A percentile compares a stretch with the other conserved stretches of the same genome.
Evolutionary conservation across 2,329 filamentous ascomycete genomes (phyloP).

Genomic region (Cordyceps cateniannulata): DNA sequence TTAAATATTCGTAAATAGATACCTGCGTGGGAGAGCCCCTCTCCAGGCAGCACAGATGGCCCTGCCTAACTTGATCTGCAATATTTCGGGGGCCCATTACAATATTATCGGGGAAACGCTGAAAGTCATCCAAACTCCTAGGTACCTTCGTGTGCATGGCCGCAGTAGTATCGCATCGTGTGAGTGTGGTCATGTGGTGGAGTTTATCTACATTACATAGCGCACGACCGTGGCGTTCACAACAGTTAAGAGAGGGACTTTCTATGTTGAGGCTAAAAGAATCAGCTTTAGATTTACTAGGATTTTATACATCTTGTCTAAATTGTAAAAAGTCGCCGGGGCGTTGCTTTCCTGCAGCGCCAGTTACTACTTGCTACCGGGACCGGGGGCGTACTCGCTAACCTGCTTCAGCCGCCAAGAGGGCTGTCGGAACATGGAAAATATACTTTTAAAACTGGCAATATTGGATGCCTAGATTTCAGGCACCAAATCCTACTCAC

Average conservation of each 20-base stretch:
- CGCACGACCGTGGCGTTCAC: background rate
- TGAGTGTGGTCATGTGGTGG: background rate
- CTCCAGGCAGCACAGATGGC: too few species aligned
- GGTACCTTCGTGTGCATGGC: background rate
- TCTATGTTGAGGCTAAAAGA: background rate
- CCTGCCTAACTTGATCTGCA: too few species aligned
- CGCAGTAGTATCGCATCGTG: background rate
- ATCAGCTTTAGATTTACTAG: too few species aligned
- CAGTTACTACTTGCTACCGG: background rate
- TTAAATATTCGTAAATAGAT: too few species aligned
- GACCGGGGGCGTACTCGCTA: background rate
- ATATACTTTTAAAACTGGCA: background rate
- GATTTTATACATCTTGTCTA: background rate
- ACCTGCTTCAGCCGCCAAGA: background rate
- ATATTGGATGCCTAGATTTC: background rate
- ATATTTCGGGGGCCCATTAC: background rate
- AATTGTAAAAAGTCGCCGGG: background rate
- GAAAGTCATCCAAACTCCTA: background rate
- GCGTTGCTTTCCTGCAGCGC: background rate
- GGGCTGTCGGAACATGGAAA: background rate
- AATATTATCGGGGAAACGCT: background rate
- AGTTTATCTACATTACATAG: conserved; percentile 3
- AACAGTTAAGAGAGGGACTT: too few species aligned
- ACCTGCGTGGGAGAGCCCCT: too few species aligned
- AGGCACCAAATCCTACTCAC: background rate